phyloP scores from a whole-genome alignment of 345 rosid genomes.

The Populus alba region DNA sequence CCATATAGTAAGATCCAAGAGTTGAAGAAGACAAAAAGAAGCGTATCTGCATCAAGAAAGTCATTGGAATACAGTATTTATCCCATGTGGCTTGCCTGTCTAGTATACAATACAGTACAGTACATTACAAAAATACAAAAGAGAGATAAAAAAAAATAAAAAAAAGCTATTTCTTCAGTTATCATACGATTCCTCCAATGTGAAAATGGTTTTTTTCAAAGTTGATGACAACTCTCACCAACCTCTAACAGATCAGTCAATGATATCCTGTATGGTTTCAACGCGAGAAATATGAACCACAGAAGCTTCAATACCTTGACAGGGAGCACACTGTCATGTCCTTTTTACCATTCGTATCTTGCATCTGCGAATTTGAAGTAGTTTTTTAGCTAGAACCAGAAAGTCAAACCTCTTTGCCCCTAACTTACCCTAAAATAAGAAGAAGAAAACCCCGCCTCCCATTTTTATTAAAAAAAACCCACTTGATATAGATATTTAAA shows the following conservation, averaged over 20 bases:
- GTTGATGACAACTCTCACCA: constrained; percentile 20
- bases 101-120: neutral
- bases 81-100: constrained; percentile 31
- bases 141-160: neutral
- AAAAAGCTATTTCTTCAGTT: neutral
- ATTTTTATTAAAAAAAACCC: neutral
- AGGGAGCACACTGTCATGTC: constrained; percentile 20
- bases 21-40: constrained; percentile 7
- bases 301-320: neutral
- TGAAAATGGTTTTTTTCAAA: neutral
- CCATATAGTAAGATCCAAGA: constrained; percentile 7
- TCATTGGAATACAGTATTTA: constrained; percentile 18
- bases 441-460: neutral
- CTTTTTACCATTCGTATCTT: neutral
- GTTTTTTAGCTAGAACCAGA: neutral
- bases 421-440: neutral
- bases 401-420: neutral
- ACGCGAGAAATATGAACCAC: constrained; percentile 10
- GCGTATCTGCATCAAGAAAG: constrained; percentile 6
- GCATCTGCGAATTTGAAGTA: neutral
- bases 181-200: neutral
- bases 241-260: constrained; percentile 15
- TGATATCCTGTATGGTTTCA: neutral
- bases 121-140: neutral
- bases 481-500: neutral